Conservation (phyloP, 768 basidiomycete species). For the Tylopilus intermedius region DNA sequence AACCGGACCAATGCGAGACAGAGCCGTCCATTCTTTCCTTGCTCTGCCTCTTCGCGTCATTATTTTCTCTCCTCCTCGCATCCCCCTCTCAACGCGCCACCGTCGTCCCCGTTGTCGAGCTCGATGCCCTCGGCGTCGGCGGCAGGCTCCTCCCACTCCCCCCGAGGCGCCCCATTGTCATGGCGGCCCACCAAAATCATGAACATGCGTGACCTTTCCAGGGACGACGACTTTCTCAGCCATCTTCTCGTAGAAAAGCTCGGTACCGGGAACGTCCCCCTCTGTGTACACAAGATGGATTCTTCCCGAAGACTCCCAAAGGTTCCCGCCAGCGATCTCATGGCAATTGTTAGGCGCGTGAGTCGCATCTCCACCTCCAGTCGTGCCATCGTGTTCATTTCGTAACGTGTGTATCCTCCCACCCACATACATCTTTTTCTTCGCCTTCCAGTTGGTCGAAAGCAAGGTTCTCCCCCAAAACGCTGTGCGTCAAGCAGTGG, state of each 20-base stretch:
- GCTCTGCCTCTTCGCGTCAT: conserved; percentile 31
- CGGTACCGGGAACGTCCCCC: conserved; percentile 72
- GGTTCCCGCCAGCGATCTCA: conserved; percentile 61
- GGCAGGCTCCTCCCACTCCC: conserved; percentile 22
- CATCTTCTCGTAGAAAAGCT: conserved; percentile 87
- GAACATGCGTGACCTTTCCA: conserved; percentile 86
- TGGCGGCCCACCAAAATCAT: conserved; percentile 87
- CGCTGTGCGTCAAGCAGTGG: conserved; percentile 67
- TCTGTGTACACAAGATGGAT: conserved; percentile 90
- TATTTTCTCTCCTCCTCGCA: conserved; percentile 16
- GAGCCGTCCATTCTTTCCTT: conserved; percentile 21
- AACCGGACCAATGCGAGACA: conserved; percentile 28
- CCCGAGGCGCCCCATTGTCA: conserved; percentile 31
- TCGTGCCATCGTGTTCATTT: conserved; percentile 29
- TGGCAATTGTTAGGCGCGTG: conserved; percentile 76
- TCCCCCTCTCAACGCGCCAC: conserved; percentile 14
- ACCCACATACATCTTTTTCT: conserved; percentile 23
- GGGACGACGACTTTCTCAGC: conserved; percentile 87
- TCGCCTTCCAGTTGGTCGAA: conserved; percentile 48
- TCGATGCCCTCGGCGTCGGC: conserved; percentile 32
- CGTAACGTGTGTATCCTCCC: conserved; percentile 9
- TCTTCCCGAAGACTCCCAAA: conserved; percentile 70
- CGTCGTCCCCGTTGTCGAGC: conserved; percentile 23
- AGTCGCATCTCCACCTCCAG: conserved; percentile 27
- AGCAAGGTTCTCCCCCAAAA: conserved; percentile 51